Evolutionary conservation across 768 basidiomycete genomes (phyloP).

Genomic region (Hericium rajendrae): DNA sequence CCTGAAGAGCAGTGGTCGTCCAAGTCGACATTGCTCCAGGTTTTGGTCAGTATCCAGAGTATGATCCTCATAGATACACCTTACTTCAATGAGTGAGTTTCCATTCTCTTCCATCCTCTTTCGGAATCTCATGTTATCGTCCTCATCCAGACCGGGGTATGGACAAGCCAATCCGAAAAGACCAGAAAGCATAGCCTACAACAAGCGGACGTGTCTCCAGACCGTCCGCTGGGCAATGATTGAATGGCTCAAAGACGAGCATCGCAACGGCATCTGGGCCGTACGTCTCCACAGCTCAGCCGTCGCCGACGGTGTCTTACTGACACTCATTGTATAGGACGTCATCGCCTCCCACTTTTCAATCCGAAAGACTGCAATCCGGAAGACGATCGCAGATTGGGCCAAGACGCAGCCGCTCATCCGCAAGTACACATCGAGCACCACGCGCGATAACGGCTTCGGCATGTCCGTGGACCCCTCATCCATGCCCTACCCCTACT

Average conservation of each 20-base stretch:
- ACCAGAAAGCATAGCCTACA: constrained; percentile 33
- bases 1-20: constrained; percentile 39
- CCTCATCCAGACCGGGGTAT: constrained; percentile 33
- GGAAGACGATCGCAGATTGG: constrained; percentile 32
- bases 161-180: constrained; percentile 31
- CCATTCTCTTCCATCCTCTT: neutral
- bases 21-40: constrained; percentile 44
- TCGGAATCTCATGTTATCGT: neutral
- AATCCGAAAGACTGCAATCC: constrained; percentile 31
- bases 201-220: constrained; percentile 31
- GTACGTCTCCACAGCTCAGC: constrained; percentile 19
- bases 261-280: constrained; percentile 35
- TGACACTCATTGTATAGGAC: constrained; percentile 26
- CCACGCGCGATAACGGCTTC: neutral
- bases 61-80: constrained; percentile 48
- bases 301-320: neutral
- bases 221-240: constrained; percentile 45
- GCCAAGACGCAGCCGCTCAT: constrained; percentile 21
- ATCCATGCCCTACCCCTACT: neutral
- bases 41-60: constrained; percentile 47
- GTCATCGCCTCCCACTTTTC: constrained; percentile 41
- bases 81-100: constrained; percentile 46
- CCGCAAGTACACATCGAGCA: constrained; percentile 13
- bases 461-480: neutral
- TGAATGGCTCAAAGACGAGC: constrained; percentile 39